Evolutionary conservation across 2,329 filamentous ascomycete species (phyloP).

Genomic region (Fonsecaea monophora): DNA sequence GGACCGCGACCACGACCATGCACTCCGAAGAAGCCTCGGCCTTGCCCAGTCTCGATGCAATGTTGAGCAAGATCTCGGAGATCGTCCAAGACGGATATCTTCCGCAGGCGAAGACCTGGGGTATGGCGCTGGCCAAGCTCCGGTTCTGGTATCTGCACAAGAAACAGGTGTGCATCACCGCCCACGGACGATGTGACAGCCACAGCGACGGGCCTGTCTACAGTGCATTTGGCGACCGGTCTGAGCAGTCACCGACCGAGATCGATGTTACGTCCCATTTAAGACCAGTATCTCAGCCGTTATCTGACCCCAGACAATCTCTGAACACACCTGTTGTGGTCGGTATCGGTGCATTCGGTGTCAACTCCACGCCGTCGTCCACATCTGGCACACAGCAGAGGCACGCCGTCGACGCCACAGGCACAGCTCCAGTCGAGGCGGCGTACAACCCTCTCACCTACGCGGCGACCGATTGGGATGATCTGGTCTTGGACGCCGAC

Average conservation of each 20-base stretch:
- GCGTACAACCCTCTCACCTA: constrained; percentile 25
- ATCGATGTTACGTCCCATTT: background rate
- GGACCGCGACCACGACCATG: constrained; percentile 56
- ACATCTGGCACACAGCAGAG: background rate
- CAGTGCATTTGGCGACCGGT: constrained; percentile 10
- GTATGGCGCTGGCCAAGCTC: constrained; percentile 72
- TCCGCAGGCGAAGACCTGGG: constrained; percentile 70
- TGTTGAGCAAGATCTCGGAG: constrained; percentile 70
- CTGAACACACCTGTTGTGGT: background rate
- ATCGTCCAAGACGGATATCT: constrained; percentile 68
- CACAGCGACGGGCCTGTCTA: background rate
- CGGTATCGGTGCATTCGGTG: background rate
- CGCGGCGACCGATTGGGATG: constrained; percentile 24
- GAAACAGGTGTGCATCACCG: constrained; percentile 36
- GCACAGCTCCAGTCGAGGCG: background rate
- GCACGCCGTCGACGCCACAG: background rate
- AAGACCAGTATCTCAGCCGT: background rate
- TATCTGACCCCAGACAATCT: background rate
- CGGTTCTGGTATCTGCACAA: constrained; percentile 70
- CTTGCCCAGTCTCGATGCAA: constrained; percentile 65
- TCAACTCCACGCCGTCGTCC: background rate
- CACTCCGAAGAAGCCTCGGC: constrained; percentile 72
- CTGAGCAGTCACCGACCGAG: background rate
- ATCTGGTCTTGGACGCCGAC: constrained; percentile 18
- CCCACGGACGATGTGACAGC: background rate